A percentile compares a stretch with the other conserved stretches of the same genome.
Conservation (phyloP, 2,329 filamentous ascomycete genomes). For the Calonectria fujianensis region DNA sequence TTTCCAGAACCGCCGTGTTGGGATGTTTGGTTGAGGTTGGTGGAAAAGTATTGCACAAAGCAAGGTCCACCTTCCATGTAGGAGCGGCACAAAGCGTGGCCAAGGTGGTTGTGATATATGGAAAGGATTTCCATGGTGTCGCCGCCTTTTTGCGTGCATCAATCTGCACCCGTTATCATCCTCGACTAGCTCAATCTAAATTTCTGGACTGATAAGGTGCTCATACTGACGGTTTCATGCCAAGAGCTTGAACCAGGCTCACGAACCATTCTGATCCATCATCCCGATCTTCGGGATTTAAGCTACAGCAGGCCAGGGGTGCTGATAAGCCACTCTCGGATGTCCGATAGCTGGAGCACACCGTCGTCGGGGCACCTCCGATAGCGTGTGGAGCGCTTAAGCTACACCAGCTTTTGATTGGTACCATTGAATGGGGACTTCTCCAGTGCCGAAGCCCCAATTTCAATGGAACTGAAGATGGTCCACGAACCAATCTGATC, state of each 20-base stretch:
- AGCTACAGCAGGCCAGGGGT: not conserved
- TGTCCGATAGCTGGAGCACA: not conserved
- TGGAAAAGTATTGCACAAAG: not conserved
- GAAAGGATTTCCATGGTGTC: not conserved
- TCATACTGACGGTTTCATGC: too few relatives aligned
- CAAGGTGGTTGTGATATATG: not conserved
- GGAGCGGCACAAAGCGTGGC: not conserved
- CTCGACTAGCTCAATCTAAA: slow-evolving; percentile 7
- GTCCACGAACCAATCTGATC: not conserved
- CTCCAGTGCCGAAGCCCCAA: not conserved
- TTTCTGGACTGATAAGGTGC: not conserved
- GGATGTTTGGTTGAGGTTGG: not conserved
- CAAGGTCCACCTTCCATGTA: not conserved
- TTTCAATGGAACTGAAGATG: not conserved
- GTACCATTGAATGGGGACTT: not conserved
- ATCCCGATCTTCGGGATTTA: not conserved
- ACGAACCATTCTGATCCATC: not conserved
- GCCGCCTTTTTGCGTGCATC: not conserved
- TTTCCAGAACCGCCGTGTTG: not conserved
- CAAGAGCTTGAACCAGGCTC: not conserved
- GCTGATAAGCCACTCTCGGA: slow-evolving; percentile 19
- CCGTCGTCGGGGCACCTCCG: not conserved
- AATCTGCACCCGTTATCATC: not conserved
- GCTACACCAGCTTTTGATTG: not conserved
- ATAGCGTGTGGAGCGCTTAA: not conserved